Conservation (phyloP, 306 rosid genomes). For the Hippophae gyantsensis region DNA sequence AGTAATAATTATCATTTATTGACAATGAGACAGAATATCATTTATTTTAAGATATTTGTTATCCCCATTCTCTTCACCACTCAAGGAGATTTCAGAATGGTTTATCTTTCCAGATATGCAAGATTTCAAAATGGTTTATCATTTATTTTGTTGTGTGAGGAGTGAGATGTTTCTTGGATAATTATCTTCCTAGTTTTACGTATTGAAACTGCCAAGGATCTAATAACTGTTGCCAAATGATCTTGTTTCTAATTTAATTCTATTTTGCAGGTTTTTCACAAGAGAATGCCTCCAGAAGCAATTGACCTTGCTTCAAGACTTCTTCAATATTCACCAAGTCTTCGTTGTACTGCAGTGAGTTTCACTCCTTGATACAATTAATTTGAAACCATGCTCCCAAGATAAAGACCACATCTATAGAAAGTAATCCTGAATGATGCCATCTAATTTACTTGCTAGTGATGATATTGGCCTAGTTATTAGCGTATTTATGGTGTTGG, state of each 20-base stretch:
- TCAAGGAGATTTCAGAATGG: neutral
- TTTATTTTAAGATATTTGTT: too few species aligned
- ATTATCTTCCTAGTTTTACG: too few species aligned
- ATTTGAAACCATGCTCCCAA: slow-evolving; percentile 3
- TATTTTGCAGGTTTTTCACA: slow-evolving; percentile 68
- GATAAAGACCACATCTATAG: neutral
- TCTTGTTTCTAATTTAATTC: slow-evolving; percentile 13
- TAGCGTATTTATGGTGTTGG: neutral
- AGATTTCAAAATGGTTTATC: neutral
- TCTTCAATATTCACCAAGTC: slow-evolving; percentile 94
- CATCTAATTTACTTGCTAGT: neutral
- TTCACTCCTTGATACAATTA: slow-evolving; percentile 1
- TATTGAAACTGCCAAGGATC: too few species aligned
- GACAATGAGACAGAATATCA: too few species aligned
- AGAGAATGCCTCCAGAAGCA: slow-evolving; percentile 96
- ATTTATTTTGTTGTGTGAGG: neutral
- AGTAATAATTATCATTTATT: too few species aligned
- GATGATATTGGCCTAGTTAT: neutral
- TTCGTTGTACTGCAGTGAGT: slow-evolving; percentile 89
- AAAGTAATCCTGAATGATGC: neutral
- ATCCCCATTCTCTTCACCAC: neutral
- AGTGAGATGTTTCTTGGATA: too few species aligned
- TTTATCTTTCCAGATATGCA: neutral
- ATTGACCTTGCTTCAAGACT: slow-evolving; percentile 96
- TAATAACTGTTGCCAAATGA: neutral